These are phyloP conservation scores for Camellia japonica DNA, from an alignment of 148 eudicot genomes.

Conservation along the genomic window DNA sequence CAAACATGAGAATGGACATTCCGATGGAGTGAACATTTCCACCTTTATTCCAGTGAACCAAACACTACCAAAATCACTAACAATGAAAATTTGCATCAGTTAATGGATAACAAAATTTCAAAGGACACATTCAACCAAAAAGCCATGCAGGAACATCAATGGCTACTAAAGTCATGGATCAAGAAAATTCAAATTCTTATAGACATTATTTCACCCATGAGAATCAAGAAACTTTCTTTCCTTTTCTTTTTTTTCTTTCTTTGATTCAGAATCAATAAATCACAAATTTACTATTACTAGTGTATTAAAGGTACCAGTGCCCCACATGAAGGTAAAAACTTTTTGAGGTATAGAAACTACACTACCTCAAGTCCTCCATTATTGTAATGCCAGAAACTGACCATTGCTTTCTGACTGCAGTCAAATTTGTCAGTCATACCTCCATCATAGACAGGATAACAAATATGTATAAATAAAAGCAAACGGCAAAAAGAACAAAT, in stretches of 20 bases:
- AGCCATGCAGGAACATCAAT: background rate
- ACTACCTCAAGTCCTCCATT: conserved; percentile 3
- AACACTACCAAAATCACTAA: background rate
- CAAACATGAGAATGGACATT: too few relatives aligned
- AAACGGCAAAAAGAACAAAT: background rate
- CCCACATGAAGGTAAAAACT: background rate
- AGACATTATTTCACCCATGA: background rate
- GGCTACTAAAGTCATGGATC: background rate
- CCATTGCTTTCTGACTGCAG: conserved; percentile 5
- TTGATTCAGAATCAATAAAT: background rate
- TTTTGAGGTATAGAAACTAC: background rate
- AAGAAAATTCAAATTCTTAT: background rate
- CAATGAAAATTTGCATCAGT: background rate
- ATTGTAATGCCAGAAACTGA: background rate
- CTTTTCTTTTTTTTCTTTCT: background rate
- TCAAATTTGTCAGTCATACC: background rate
- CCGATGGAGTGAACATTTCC: too few relatives aligned
- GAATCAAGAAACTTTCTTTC: background rate
- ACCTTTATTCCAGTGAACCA: too few relatives aligned
- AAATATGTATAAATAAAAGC: background rate
- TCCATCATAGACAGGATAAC: background rate
- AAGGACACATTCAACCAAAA: background rate
- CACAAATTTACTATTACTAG: background rate
- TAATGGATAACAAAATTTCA: background rate
- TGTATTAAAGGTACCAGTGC: background rate